phyloP scores from a whole-genome alignment of 306 rosid genomes.

The Medicago truncatula region MtrunA17r5.0-ANR NC_053043.1:35345001-35345500 shows the following conservation, averaged over 20 bases:
- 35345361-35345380: slow-evolving; percentile 57
- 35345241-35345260: not conserved
- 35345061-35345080: too few relatives aligned
- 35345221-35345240: not conserved
- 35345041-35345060: too few relatives aligned
- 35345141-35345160: not conserved
- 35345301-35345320: slow-evolving; percentile 75
- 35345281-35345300: slow-evolving; percentile 33
- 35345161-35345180: not conserved
- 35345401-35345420: slow-evolving; percentile 1
- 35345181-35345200: not conserved
- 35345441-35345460: slow-evolving; percentile 32
- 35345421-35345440: not conserved
- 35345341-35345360: slow-evolving; percentile 72
- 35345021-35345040: too few relatives aligned
- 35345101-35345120: not conserved
- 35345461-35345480: slow-evolving; percentile 94
- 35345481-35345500: slow-evolving; percentile 83
- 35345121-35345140: not conserved
- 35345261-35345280: slow-evolving; percentile 15
- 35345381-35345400: not conserved
- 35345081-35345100: not conserved
- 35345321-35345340: slow-evolving; percentile 87
- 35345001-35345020: too few relatives aligned
- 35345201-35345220: slow-evolving; percentile 6